Evolutionary conservation across 2,329 filamentous ascomycete species (phyloP).

Genomic region (Colletotrichum godetiae): DNA sequence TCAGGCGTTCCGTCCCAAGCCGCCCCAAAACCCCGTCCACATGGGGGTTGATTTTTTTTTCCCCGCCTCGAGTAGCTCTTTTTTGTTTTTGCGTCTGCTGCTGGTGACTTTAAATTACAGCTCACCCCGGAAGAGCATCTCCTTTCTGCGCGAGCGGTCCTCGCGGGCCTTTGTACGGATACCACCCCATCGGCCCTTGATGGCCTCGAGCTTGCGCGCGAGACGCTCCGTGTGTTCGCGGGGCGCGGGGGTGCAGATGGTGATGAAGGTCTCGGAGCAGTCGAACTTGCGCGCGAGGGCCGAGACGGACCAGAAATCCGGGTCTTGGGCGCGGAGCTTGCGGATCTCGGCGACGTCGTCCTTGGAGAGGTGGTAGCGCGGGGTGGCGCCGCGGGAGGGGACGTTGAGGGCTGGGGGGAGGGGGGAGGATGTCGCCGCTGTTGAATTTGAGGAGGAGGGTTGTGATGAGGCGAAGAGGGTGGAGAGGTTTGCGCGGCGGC

Average conservation of each 20-base stretch:
- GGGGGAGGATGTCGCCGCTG: slow-evolving; percentile 34
- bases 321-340: slow-evolving; percentile 63
- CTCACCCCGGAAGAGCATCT: slow-evolving; percentile 63
- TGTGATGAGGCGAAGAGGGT: slow-evolving; percentile 58
- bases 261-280: slow-evolving; percentile 61
- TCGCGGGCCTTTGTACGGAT: slow-evolving; percentile 64
- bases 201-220: slow-evolving; percentile 56
- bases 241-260: slow-evolving; percentile 65
- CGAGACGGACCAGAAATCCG: slow-evolving; percentile 64
- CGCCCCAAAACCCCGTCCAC: background rate
- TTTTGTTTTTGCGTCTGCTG: background rate
- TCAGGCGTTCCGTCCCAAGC: background rate
- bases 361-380: slow-evolving; percentile 63
- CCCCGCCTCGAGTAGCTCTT: background rate
- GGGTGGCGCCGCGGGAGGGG: slow-evolving; percentile 43
- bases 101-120: too few species aligned
- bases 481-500: slow-evolving; percentile 60
- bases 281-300: slow-evolving; percentile 61
- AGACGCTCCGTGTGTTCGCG: slow-evolving; percentile 59
- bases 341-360: slow-evolving; percentile 71
- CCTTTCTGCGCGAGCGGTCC: slow-evolving; percentile 64
- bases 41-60: too few species aligned
- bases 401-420: slow-evolving; percentile 47
- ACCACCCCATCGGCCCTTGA: slow-evolving; percentile 68
- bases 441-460: too few species aligned